Evolutionary conservation across 768 basidiomycete genomes (phyloP), one percentile per base, ranked within the genome.

Genomic region (Rhodotorula toruloides): DNA sequence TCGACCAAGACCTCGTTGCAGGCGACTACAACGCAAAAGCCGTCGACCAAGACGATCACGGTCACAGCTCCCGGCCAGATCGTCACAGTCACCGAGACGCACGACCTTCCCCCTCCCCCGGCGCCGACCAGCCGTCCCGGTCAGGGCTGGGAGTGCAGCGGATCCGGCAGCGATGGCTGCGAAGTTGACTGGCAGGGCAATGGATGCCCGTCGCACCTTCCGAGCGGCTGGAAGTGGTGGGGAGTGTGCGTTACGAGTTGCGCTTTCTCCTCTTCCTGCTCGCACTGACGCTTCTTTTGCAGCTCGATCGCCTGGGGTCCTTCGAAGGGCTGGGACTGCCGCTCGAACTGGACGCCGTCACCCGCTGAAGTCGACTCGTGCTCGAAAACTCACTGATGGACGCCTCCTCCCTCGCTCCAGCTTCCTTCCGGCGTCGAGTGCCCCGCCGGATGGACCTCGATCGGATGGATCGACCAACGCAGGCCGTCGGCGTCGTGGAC

Each of bases 381-480:
- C 46, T 47, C 34, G 13, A 39, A 29, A 14, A 10, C 34, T 16
- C 1, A 3, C 34, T 49, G 58, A 27, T 58, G 17, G 13, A 36
- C 11, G 16, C 31, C 53, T 7, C 59, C 59, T 5, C 39, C 59
- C 7, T 31, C 32, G 22, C 22, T 22, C 16, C 4, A 8, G 14
- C 50, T 61, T 2, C 16, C 25, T 12, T 5, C 42, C 25, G 16
- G 29, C 17, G 10, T n/a, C n/a, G 11, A 22, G 13, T 61, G 59
- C 50, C 59, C 59, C 13, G 1, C 21, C 25, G 4, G 22, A 22
- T 61, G 59, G 59, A 44, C 59, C 5, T 4, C 25, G 14, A 25
- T 7, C n/a, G 59, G 59, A 39, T 61, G 59, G 59, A 44, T 61
- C 50, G 59, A 61, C 59, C 10, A 0, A 25, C 59, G 59, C 50